Evolutionary conservation across 176 grass and related monocot species (phyloP).

Genomic region (Poa annua): DNA sequence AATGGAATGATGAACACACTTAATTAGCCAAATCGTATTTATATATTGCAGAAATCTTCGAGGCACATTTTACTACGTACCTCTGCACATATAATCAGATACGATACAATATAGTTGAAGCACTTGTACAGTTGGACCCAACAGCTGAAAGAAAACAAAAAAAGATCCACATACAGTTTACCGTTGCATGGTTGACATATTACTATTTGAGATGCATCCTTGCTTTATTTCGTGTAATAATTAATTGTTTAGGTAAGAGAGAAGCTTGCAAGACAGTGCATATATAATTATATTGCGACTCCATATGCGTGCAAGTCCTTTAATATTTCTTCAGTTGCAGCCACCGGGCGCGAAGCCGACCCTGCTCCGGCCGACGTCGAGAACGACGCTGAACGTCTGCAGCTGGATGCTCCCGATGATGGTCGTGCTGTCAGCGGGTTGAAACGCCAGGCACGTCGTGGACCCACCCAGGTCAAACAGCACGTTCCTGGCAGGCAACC

Average conservation of each 20-base stretch:
- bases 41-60: no score
- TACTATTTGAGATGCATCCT: no score
- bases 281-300: conserved; percentile 15
- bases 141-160: no score
- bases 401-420: conserved; percentile 87
- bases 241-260: neutral
- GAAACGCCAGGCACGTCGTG: conserved; percentile 76
- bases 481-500: conserved; percentile 55
- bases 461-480: conserved; percentile 62
- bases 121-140: no score
- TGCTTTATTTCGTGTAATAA: neutral
- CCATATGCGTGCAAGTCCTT: neutral
- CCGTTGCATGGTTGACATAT: no score
- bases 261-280: neutral
- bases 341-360: conserved; percentile 73
- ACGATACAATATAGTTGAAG: no score
- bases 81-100: no score
- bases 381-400: conserved; percentile 71
- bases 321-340: conserved; percentile 53
- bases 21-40: no score
- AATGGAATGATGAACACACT: no score
- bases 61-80: no score
- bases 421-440: conserved; percentile 34
- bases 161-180: no score
- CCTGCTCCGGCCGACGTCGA: conserved; percentile 58